phyloP scores from a whole-genome alignment of 83 land plant genomes.

The Thuja plicata region DNA sequence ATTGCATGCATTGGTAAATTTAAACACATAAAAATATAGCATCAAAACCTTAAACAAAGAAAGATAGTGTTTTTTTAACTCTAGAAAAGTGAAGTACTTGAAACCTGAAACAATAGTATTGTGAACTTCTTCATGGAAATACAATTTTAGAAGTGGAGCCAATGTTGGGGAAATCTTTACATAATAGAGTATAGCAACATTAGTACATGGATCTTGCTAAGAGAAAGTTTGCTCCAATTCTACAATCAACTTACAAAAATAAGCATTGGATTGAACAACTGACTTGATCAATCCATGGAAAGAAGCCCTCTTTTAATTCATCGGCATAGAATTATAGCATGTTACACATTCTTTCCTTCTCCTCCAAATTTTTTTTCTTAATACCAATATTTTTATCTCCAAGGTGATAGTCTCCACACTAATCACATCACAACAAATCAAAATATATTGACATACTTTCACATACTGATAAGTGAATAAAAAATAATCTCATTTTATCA shows the following conservation, averaged over 20 bases:
- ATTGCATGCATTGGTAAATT: conserved; percentile 89
- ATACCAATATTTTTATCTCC: conserved; percentile 98
- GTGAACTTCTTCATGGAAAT: conserved; percentile 98
- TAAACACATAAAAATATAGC: background rate
- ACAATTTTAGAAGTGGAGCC: conserved; percentile 95
- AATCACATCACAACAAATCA: conserved; percentile 11
- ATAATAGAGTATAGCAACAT: background rate
- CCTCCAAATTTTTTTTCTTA: conserved; percentile 95
- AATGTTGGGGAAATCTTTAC: conserved; percentile 91
- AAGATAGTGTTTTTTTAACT: background rate
- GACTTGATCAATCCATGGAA: conserved; percentile 99
- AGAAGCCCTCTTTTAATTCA: conserved; percentile 98
- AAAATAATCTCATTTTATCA: background rate
- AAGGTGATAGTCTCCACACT: conserved; percentile 97
- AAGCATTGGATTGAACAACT: background rate
- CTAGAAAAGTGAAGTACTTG: background rate
- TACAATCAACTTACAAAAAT: background rate
- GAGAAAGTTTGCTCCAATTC: background rate
- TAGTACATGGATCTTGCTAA: background rate
- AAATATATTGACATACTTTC: background rate
- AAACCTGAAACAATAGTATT: conserved; percentile 91
- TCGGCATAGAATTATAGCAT: conserved; percentile 99
- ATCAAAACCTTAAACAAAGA: background rate
- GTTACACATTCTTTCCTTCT: conserved; percentile 98
- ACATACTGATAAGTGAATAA: background rate